Evolutionary conservation across 1,284 basidiomycete species (phyloP).

Genomic region (Hemileccinum hortonii): DNA sequence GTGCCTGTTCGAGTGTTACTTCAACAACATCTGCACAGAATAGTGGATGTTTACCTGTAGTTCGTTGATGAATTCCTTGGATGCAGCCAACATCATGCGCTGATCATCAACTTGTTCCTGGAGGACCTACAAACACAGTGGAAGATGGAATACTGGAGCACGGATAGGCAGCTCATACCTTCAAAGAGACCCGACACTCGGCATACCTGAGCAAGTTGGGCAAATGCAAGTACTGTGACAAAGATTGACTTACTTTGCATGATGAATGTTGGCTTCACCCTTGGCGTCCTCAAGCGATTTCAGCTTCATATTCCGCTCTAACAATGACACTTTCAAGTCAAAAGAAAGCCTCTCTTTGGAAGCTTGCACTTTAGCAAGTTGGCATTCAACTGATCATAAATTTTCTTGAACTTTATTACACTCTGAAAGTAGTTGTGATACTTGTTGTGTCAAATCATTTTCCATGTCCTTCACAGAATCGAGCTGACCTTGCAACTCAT

Average conservation of each 20-base stretch:
- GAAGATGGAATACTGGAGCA: not conserved
- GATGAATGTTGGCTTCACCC: constrained; percentile 21
- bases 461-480: constrained; percentile 27
- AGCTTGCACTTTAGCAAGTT: constrained; percentile 17
- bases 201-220: constrained; percentile 14
- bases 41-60: constrained; percentile 44
- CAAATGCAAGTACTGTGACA: not conserved
- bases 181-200: constrained; percentile 34
- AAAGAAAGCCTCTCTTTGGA: constrained; percentile 17
- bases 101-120: constrained; percentile 65
- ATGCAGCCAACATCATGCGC: constrained; percentile 46
- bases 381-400: constrained; percentile 12
- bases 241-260: constrained; percentile 22
- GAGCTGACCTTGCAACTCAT: constrained; percentile 31
- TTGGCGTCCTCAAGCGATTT: constrained; percentile 20
- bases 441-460: constrained; percentile 30
- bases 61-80: constrained; percentile 54
- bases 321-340: constrained; percentile 15
- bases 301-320: constrained; percentile 27
- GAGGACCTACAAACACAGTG: constrained; percentile 38
- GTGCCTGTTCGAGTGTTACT: constrained; percentile 16
- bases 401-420: constrained; percentile 23
- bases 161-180: constrained; percentile 18
- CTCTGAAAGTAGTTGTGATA: constrained; percentile 24
- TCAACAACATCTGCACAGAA: not conserved